These are phyloP conservation scores for Lentinula edodes DNA, from an alignment of 768 basidiomycete species.

Conservation along the genomic window DNA sequence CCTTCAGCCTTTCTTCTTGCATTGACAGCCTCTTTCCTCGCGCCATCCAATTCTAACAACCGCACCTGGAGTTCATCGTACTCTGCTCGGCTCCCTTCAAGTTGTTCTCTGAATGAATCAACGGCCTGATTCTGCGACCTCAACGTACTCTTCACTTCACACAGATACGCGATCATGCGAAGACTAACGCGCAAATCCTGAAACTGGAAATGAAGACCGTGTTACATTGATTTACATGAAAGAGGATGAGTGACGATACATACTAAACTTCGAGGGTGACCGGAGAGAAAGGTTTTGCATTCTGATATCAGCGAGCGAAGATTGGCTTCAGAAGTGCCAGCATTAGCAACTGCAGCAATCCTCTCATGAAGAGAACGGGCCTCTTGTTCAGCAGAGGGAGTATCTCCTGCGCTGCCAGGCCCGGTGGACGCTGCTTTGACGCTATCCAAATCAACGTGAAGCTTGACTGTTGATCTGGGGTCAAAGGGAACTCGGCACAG, in stretches of 20 bases:
- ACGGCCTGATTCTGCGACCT: slow-evolving; percentile 27
- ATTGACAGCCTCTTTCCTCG: slow-evolving; percentile 44
- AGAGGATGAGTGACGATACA: slow-evolving; percentile 11
- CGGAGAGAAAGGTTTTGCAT: slow-evolving; percentile 39
- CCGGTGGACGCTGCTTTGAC: slow-evolving; percentile 14
- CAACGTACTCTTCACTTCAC: slow-evolving; percentile 40
- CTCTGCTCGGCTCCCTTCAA: slow-evolving; percentile 12
- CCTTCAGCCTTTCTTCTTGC: slow-evolving; percentile 28
- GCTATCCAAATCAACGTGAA: slow-evolving; percentile 55
- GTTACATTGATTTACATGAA: slow-evolving; percentile 6
- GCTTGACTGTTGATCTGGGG: slow-evolving; percentile 37
- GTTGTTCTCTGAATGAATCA: slow-evolving; percentile 19
- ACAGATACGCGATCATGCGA: slow-evolving; percentile 45
- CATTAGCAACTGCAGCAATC: slow-evolving; percentile 48
- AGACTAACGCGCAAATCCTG: slow-evolving; percentile 44
- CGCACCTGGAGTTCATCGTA: slow-evolving; percentile 20
- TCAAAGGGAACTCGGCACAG: slow-evolving; percentile 57
- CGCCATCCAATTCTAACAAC: slow-evolving; percentile 31
- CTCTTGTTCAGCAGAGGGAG: slow-evolving; percentile 31
- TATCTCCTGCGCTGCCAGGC: slow-evolving; percentile 8
- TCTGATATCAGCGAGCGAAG: slow-evolving; percentile 49
- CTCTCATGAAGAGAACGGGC: slow-evolving; percentile 49
- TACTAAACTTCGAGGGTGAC: slow-evolving; percentile 43
- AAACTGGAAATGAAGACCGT: slow-evolving; percentile 28
- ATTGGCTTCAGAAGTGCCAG: slow-evolving; percentile 47